These are phyloP conservation scores for Fraxinus xanthoxyloides DNA, from an alignment of 305 asterid genomes.

Conservation along the genomic window DNA sequence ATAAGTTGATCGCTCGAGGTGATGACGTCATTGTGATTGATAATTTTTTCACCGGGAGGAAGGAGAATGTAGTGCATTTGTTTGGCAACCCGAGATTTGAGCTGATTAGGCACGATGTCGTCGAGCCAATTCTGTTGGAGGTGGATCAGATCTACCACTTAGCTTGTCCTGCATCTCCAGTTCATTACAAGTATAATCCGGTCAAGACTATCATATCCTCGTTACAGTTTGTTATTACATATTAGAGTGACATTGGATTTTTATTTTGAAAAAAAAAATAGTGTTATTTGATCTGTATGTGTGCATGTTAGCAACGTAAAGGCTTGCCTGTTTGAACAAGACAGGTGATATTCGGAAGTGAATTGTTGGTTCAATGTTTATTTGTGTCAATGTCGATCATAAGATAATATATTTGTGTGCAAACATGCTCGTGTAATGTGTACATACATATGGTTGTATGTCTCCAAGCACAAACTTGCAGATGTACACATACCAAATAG, in stretches of 20 bases:
- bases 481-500: neutral
- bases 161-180: conserved; percentile 98
- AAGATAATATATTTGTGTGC: neutral
- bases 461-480: neutral
- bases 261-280: neutral
- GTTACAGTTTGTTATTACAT: neutral
- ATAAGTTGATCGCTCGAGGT: conserved; percentile 83
- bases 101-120: conserved; percentile 88
- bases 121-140: conserved; percentile 90
- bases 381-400: neutral
- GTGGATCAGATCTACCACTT: conserved; percentile 95
- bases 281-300: neutral
- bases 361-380: neutral
- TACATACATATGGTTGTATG: neutral
- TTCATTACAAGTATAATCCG: conserved; percentile 86
- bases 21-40: conserved; percentile 91
- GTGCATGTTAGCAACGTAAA: neutral
- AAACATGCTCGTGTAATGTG: neutral
- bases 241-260: neutral
- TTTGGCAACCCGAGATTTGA: conserved; percentile 85
- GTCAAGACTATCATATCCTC: conserved; percentile 97
- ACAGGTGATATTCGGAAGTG: neutral
- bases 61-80: conserved; percentile 86
- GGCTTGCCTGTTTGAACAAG: neutral
- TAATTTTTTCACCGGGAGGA: conserved; percentile 89